Conservation (phyloP, 2,329 filamentous ascomycete genomes). For the Stagonosporopsis tanaceti region DNA sequence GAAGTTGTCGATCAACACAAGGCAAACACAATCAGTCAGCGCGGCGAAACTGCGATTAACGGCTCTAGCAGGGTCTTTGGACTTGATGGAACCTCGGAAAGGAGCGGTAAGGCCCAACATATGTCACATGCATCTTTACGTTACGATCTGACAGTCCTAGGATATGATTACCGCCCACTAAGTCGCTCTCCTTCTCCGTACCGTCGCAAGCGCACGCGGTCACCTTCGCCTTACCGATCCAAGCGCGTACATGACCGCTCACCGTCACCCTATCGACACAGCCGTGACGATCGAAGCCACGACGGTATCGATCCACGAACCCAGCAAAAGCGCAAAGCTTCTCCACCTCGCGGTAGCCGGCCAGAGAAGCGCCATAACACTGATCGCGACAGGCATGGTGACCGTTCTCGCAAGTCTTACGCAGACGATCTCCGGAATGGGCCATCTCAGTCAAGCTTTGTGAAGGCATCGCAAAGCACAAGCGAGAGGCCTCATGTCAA, state of each 20-base stretch:
- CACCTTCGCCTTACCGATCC: slow-evolving; percentile 41
- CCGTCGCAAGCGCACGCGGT: slow-evolving; percentile 33
- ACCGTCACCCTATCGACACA: slow-evolving; percentile 39
- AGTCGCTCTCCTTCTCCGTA: slow-evolving; percentile 46
- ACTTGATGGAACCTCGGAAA: slow-evolving; percentile 39
- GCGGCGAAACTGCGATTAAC: slow-evolving; percentile 45
- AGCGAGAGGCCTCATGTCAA: slow-evolving; percentile 27
- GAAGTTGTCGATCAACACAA: slow-evolving; percentile 42
- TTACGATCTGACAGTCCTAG: slow-evolving; percentile 17
- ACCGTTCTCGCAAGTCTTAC: slow-evolving; percentile 68
- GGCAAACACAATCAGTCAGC: slow-evolving; percentile 45
- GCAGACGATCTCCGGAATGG: slow-evolving; percentile 54
- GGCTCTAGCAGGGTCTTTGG: slow-evolving; percentile 42
- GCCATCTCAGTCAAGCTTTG: slow-evolving; percentile 14
- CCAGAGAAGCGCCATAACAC: slow-evolving; percentile 66
- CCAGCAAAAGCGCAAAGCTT: slow-evolving; percentile 55
- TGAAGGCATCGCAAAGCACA: slow-evolving; percentile 20
- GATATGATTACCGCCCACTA: slow-evolving; percentile 29
- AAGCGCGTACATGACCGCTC: slow-evolving; percentile 35
- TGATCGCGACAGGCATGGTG: slow-evolving; percentile 55
- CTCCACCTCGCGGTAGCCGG: slow-evolving; percentile 35
- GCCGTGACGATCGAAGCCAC: slow-evolving; percentile 34
- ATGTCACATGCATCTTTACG: neutral
- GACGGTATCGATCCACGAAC: slow-evolving; percentile 16
- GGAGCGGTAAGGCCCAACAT: slow-evolving; percentile 21